Evolutionary conservation across 1,139 yeast genomes (phyloP), one percentile per base, ranked within the genome.

Genomic region (Blastobotrys illinoisensis): DNA sequence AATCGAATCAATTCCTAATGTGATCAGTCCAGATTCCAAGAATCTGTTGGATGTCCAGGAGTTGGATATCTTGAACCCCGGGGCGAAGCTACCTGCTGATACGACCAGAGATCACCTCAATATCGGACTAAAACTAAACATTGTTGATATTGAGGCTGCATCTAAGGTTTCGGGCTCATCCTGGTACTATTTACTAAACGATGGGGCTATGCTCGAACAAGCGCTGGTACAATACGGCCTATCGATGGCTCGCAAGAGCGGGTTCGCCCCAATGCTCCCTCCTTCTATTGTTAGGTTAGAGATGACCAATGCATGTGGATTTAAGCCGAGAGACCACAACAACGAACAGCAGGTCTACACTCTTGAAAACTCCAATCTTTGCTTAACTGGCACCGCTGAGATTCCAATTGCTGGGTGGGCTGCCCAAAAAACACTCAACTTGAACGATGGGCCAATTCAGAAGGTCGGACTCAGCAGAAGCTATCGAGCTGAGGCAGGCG

Each of bases 401-500:
- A 91, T 95, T 46, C 89, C 99, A 0, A 71, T 95, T 40, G 99
- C 97, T 0, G 97, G 91, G 0, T 73, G 86, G 58, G 68, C 70
- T 46, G 82, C 80, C 9, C 75, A 81, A 58, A 70, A 68, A 48
- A 67, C 70, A 0, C 67, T 81, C 47, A 64, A 73, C 13, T 63
- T 65, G 3, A 64, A 77, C 11, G 45, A 51, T 6, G 58, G 62
- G 19, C 90, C 95, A 0, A 62, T 74, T 14, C 82, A 80, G 63
- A 78, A 81, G 49, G 96, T 85, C 9, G 99, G 98, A 0, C 78
- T 89, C 1, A 86, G 96, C 49, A 77, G 98, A 61, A 83, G 96
- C 58, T 95, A 84, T 67, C 78, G 99, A 60, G 97, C 98, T 0
- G 99, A 95, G 68, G 99, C 99, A 0, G 99, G 99, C 1, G 95